A percentile compares a stretch with the other conserved stretches of the same genome.
phyloP scores from a whole-genome alignment of 345 rosid genomes.

The Melaleuca alternifolia region DNA sequence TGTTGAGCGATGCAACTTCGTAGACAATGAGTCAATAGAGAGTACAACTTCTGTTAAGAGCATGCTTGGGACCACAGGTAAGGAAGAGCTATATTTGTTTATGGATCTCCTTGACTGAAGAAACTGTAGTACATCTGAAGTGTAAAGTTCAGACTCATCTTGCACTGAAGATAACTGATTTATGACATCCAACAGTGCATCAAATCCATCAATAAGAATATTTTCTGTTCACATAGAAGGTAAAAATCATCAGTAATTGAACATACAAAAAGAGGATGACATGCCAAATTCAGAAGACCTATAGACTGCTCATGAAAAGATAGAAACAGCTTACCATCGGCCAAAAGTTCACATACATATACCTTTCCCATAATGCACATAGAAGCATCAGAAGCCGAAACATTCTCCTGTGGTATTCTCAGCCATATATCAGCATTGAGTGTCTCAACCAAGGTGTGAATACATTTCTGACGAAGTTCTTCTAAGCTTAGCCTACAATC shows the following conservation, averaged over 20 bases:
- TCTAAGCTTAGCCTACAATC: conserved; percentile 10
- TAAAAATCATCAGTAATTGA: not conserved
- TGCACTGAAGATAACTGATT: conserved; percentile 46
- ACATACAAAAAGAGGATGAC: not conserved
- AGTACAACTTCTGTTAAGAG: conserved; percentile 28
- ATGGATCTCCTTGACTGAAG: conserved; percentile 29
- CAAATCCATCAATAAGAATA: conserved; percentile 38
- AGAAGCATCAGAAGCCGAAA: conserved; percentile 7
- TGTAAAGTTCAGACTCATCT: conserved; percentile 43
- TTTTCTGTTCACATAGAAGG: conserved; percentile 36
- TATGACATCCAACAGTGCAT: conserved; percentile 43
- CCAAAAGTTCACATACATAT: conserved; percentile 37
- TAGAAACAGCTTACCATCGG: conserved; percentile 47
- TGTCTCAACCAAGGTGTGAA: conserved; percentile 30
- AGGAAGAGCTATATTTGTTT: conserved; percentile 21
- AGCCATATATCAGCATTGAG: conserved; percentile 69
- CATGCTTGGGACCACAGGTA: conserved; percentile 19
- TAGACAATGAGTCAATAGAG: conserved; percentile 39
- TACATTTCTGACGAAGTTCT: conserved; percentile 18
- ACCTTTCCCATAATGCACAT: conserved; percentile 62
- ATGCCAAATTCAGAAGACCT: not conserved
- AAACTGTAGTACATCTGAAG: conserved; percentile 48
- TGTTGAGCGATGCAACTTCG: conserved; percentile 22
- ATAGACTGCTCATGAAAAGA: not conserved
- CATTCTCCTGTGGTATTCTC: conserved; percentile 48